Conservation (phyloP, 208 protist species). For the Crithidia expoeki region DNA sequence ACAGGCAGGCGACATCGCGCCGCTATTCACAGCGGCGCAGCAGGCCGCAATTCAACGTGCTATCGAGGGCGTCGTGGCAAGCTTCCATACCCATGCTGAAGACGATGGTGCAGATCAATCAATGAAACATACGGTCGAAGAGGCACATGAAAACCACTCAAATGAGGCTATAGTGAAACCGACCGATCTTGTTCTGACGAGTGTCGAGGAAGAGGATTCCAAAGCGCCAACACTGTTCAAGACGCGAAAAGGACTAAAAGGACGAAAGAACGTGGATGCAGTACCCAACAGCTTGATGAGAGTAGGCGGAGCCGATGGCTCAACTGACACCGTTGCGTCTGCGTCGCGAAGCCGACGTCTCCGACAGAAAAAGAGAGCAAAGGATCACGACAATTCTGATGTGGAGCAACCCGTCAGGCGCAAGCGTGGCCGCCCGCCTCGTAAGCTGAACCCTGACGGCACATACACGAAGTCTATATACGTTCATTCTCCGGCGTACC, state of each 20-base stretch:
- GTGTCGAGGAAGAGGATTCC: too few species aligned
- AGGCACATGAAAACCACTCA: too few species aligned
- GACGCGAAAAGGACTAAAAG: too few species aligned
- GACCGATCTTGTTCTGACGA: too few species aligned
- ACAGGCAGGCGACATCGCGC: background rate
- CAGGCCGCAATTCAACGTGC: background rate
- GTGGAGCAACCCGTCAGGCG: slow-evolving; percentile 1
- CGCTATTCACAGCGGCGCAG: slow-evolving; percentile 1
- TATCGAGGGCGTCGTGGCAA: background rate
- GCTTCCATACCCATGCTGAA: background rate
- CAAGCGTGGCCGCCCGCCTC: slow-evolving; percentile 6
- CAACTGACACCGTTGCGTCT: background rate
- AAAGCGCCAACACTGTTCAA: too few species aligned
- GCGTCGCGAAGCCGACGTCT: background rate
- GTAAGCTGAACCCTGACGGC: slow-evolving; percentile 3
- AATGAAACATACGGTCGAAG: too few species aligned
- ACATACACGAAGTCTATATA: slow-evolving; percentile 7
- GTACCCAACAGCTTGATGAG: too few species aligned
- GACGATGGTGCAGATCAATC: too few species aligned
- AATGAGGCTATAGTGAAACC: too few species aligned
- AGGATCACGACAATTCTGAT: background rate
- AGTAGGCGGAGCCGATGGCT: too few species aligned
- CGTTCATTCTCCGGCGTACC: slow-evolving; percentile 5
- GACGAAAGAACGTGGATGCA: too few species aligned
- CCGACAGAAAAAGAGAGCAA: background rate